Evolutionary conservation across 805 yeast genomes (phyloP).

Genomic region (Cyberlindnera amylophila): DNA sequence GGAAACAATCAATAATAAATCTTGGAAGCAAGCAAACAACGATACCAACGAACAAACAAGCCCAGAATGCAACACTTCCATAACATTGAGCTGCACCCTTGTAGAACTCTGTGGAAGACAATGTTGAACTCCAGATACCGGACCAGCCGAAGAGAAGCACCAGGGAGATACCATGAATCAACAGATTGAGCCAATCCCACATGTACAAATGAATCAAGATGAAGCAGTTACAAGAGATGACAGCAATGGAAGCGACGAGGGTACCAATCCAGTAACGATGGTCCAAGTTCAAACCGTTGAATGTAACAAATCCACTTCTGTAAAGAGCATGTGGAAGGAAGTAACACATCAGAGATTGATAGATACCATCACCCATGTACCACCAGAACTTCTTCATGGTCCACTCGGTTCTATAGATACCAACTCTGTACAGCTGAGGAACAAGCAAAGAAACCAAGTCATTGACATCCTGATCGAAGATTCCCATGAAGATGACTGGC

Average conservation of each 20-base stretch:
- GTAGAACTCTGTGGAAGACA: slow-evolving; percentile 55
- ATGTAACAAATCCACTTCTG: slow-evolving; percentile 40
- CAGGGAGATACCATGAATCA: slow-evolving; percentile 55
- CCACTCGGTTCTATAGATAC: slow-evolving; percentile 72
- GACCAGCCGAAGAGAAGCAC: slow-evolving; percentile 70
- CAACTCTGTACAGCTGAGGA: slow-evolving; percentile 71
- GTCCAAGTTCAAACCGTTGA: slow-evolving; percentile 56
- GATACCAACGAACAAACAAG: slow-evolving; percentile 60
- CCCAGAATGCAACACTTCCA: slow-evolving; percentile 65
- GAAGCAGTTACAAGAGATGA: slow-evolving; percentile 62
- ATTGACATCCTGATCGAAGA: slow-evolving; percentile 76
- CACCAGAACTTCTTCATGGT: slow-evolving; percentile 60
- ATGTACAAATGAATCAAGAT: slow-evolving; percentile 64
- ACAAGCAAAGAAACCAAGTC: slow-evolving; percentile 65
- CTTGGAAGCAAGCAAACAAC: slow-evolving; percentile 65
- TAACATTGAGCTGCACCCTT: slow-evolving; percentile 62
- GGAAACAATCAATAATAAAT: slow-evolving; percentile 53
- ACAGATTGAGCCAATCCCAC: slow-evolving; percentile 74
- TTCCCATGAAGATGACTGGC: slow-evolving; percentile 73
- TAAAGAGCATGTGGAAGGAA: slow-evolving; percentile 67
- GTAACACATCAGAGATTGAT: slow-evolving; percentile 68
- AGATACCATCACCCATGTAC: slow-evolving; percentile 75
- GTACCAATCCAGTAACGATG: slow-evolving; percentile 75
- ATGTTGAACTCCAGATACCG: slow-evolving; percentile 67
- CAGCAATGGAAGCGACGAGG: slow-evolving; percentile 62